A percentile compares a stretch with the other conserved stretches of the same genome.
Evolutionary conservation across 768 basidiomycete species (phyloP).

Genomic region (Podaxis rugospora): DNA sequence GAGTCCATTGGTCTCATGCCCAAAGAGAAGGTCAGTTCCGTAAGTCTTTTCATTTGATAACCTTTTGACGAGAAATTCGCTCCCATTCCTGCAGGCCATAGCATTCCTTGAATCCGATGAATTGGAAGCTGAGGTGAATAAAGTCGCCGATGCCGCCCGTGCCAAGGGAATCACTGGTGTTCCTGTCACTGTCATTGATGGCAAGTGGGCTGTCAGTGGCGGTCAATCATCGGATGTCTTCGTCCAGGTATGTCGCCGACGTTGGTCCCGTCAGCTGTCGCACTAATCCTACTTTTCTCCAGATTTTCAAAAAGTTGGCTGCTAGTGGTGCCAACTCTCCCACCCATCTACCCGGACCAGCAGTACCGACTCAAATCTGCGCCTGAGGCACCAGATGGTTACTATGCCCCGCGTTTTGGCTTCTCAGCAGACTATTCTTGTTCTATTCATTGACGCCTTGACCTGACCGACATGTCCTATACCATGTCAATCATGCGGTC

Average conservation of each 20-base stretch:
- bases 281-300: conserved; percentile 8
- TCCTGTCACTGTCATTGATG: conserved; percentile 75
- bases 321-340: conserved; percentile 28
- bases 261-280: not conserved
- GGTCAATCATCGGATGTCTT: conserved; percentile 71
- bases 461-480: not conserved
- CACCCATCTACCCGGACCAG: conserved; percentile 28
- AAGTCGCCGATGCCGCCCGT: conserved; percentile 58
- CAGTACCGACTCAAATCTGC: conserved; percentile 26
- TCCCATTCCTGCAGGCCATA: conserved; percentile 41
- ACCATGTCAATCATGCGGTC: conserved; percentile 6
- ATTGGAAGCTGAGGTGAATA: conserved; percentile 57
- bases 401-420: not conserved
- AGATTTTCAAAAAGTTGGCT: conserved; percentile 53
- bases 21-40: conserved; percentile 47
- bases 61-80: not conserved
- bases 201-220: conserved; percentile 73
- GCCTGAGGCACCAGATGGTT: conserved; percentile 14
- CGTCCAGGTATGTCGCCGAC: conserved; percentile 45
- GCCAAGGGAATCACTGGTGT: conserved; percentile 71
- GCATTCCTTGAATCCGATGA: conserved; percentile 65
- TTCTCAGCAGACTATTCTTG: not conserved
- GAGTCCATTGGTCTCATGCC: conserved; percentile 53
- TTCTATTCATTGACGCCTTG: not conserved
- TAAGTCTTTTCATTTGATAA: not conserved